Percentiles rank a stretch among this genome's conserved stretches.
Conservation (phyloP, 495 filamentous ascomycete species). For the Xylaria telfairii region DNA sequence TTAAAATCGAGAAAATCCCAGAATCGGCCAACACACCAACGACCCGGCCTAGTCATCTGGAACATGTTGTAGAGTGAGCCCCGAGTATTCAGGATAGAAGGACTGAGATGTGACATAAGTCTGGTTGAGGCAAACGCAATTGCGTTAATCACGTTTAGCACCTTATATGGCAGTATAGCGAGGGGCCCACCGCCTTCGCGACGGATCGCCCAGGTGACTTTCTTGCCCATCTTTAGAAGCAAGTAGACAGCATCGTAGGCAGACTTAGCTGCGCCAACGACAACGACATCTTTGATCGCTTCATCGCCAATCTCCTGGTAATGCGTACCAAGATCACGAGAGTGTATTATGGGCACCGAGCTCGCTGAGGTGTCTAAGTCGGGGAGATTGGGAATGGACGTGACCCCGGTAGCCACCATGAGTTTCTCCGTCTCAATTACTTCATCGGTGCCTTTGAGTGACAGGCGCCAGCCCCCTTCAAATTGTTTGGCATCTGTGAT, state of each 20-base stretch:
- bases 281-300: conserved; percentile 40
- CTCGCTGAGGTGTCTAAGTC: conserved; percentile 34
- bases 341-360: conserved; percentile 48
- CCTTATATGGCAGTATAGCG: conserved; percentile 41
- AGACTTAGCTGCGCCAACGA: conserved; percentile 55
- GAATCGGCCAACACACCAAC: conserved; percentile 20
- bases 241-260: conserved; percentile 54
- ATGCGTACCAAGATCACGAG: conserved; percentile 37
- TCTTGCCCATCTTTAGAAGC: conserved; percentile 48
- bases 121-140: conserved; percentile 35
- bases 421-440: conserved; percentile 45
- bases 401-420: conserved; percentile 53
- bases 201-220: conserved; percentile 55
- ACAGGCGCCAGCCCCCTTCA: conserved; percentile 38
- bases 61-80: conserved; percentile 34
- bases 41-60: conserved; percentile 30
- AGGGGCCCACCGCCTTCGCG: conserved; percentile 45
- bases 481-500: conserved; percentile 31
- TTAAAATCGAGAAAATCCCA: conserved; percentile 28
- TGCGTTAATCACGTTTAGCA: conserved; percentile 38
- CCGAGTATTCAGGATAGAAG: conserved; percentile 40
- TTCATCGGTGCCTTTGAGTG: conserved; percentile 26
- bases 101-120: conserved; percentile 35
- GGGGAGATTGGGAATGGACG: conserved; percentile 49
- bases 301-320: conserved; percentile 30